Evolutionary conservation across 73 alveolate genomes (phyloP).

Genomic region (Symbiodinium pilosum): DNA sequence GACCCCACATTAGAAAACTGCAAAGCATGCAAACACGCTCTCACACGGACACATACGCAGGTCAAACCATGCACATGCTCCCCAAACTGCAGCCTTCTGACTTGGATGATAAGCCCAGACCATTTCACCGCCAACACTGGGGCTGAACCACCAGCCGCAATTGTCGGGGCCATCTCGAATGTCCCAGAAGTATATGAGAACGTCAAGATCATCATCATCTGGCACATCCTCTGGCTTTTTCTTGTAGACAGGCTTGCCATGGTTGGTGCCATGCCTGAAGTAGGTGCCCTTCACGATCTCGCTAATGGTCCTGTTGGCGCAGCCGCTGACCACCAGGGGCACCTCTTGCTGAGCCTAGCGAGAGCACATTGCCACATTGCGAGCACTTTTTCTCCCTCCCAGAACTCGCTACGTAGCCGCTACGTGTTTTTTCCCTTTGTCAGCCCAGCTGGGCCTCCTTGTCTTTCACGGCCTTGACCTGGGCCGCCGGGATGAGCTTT

Average conservation of each 20-base stretch:
- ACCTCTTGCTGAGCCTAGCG: neutral
- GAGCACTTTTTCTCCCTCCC: too few relatives aligned
- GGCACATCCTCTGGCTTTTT: slow-evolving; percentile 21
- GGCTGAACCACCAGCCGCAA: slow-evolving; percentile 93
- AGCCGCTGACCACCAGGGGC: slow-evolving; percentile 70
- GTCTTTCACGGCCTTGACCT: neutral
- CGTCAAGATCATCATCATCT: slow-evolving; percentile 65
- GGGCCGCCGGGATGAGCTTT: slow-evolving; percentile 13
- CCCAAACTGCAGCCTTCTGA: slow-evolving; percentile 34
- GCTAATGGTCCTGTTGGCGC: slow-evolving; percentile 39
- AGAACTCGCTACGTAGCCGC: too few relatives aligned
- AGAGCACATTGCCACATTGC: neutral
- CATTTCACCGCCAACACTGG: slow-evolving; percentile 87
- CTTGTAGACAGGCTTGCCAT: slow-evolving; percentile 93
- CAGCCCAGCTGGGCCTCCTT: neutral
- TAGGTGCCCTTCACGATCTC: slow-evolving; percentile 85
- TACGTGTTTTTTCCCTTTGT: too few relatives aligned
- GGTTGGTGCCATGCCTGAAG: slow-evolving; percentile 53
- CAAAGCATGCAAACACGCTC: too few relatives aligned
- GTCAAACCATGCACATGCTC: too few relatives aligned
- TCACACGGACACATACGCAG: too few relatives aligned
- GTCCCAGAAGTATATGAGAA: slow-evolving; percentile 82
- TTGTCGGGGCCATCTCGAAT: slow-evolving; percentile 77
- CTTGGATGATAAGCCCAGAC: slow-evolving; percentile 85
- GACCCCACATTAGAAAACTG: too few relatives aligned